Base-by-base conservation (phyloP, 352 stramenopile genomes). In the Phytophthora capsici region DNA sequence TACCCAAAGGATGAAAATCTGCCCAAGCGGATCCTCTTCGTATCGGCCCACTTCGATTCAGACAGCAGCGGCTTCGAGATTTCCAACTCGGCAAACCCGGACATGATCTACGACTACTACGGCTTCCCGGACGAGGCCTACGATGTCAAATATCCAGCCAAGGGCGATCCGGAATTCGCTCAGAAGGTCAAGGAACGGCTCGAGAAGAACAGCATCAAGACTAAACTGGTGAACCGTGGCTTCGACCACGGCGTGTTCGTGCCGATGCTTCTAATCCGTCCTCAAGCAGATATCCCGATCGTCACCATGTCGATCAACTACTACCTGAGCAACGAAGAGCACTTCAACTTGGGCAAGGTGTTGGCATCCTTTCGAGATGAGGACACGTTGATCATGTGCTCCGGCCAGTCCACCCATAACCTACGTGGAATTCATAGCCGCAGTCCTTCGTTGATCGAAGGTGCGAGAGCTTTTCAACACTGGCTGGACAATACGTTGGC, bases 221-320 rank as follows among this genome's bases (percentile, higher is more conserved):
- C 71, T 12, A 57, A 78, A 52, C 55, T 92, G 0, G 36, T 60
- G 1, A 61, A 80, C n/a, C 78, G 92, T 19, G 89, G 89, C 0
- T 96, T 84, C 52, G 93, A 98, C 75, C 93, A 98, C 77, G 93
- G 93, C 19, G 80, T 94, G 12, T 98, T 98, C 68, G 80, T 98
- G 17, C 91, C 93, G 2, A 72, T 98, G 49, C 84, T 87, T 47
- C 51, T 96, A 20, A 94, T 97, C 66, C 92, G 86, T 45, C 89
- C 91, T 0, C 64, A 94, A 23, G 90, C 85, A 0, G 78, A 97
- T 48, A 86, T 98, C 32, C 93, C 93, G 0, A 81, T 98, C 14
- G 86, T 97, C 14, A 82, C 75, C 41, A 63, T 97, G 37, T 95
- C 82, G 23, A 73, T 96, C 36, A 73, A 81, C 38, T 55, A 40